These are phyloP conservation scores for Berkeleyomyces rouxiae DNA, from an alignment of 2,329 filamentous ascomycete genomes.

Conservation along the genomic window DNA sequence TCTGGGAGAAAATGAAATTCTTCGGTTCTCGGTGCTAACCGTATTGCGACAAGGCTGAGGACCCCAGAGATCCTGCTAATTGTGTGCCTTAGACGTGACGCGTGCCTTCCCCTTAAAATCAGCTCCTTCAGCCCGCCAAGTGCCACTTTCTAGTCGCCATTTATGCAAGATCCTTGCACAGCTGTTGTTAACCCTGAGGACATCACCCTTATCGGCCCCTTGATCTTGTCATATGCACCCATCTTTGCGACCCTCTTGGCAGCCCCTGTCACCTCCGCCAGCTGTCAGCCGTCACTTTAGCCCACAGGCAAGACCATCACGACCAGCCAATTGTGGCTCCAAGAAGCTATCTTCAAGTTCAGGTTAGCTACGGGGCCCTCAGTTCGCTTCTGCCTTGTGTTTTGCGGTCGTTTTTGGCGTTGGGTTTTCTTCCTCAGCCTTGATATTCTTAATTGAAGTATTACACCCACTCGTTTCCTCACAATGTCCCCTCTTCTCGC, in stretches of 20 bases:
- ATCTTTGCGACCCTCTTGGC: background rate
- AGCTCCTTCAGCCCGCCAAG: too few species aligned
- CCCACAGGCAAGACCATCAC: too few species aligned
- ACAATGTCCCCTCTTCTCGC: slow-evolving; percentile 13
- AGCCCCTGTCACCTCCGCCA: background rate
- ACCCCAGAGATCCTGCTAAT: too few species aligned
- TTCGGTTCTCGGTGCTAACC: too few species aligned
- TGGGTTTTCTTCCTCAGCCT: background rate
- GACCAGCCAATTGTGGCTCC: too few species aligned
- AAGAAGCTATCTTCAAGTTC: background rate
- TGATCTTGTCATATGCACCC: background rate
- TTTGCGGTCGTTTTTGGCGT: background rate
- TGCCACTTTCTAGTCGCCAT: too few species aligned
- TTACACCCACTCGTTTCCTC: slow-evolving; percentile 5
- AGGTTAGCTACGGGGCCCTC: slow-evolving; percentile 6
- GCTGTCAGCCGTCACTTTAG: background rate
- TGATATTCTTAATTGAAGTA: background rate
- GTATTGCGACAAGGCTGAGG: too few species aligned
- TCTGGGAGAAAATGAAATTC: too few species aligned
- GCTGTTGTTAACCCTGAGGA: background rate
- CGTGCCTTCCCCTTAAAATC: too few species aligned
- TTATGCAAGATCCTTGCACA: too few species aligned
- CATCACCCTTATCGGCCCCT: background rate
- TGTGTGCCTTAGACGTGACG: too few species aligned
- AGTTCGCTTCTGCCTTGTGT: background rate